A percentile compares a stretch with the other conserved stretches of the same genome.
Conservation (phyloP, 129 eudicot genomes). For the Glebionis coronaria region DNA sequence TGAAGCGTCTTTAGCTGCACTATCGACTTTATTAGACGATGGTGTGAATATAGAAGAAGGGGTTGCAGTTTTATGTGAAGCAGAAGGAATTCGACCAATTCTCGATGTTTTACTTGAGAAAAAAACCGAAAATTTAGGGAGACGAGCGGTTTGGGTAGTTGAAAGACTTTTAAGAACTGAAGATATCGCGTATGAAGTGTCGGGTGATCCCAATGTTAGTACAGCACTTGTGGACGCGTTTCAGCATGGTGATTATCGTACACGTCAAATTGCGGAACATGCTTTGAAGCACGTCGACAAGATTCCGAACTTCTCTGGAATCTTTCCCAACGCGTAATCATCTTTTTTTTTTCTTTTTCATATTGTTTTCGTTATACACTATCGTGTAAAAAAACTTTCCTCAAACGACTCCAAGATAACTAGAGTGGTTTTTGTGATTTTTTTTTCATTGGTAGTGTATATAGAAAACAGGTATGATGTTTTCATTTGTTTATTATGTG, state of each 20-base stretch:
- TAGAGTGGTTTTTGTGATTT: constrained; percentile 18
- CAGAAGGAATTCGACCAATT: constrained; percentile 68
- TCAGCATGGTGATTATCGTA: constrained; percentile 76
- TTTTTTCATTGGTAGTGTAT: constrained; percentile 24
- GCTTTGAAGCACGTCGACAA: constrained; percentile 80
- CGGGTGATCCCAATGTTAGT: constrained; percentile 69
- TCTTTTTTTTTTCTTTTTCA: neutral
- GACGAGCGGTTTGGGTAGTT: constrained; percentile 83
- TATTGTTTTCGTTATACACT: constrained; percentile 33
- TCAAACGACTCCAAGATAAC: too few species aligned
- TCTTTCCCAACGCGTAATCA: constrained; percentile 47
- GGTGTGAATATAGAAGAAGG: constrained; percentile 75
- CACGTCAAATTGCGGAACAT: constrained; percentile 90
- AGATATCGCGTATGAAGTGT: constrained; percentile 62
- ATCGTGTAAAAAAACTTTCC: constrained; percentile 17
- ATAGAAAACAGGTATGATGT: constrained; percentile 25
- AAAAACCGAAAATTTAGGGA: constrained; percentile 58
- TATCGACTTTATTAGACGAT: constrained; percentile 81
- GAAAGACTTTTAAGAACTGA: constrained; percentile 76
- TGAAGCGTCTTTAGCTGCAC: constrained; percentile 88
- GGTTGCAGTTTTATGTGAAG: constrained; percentile 51
- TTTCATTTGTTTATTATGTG: constrained; percentile 26
- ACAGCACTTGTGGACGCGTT: constrained; percentile 90
- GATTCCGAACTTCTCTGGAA: constrained; percentile 87
- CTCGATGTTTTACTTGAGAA: constrained; percentile 67